These are phyloP conservation scores for Stachybotrys chlorohalonatus DNA, from an alignment of 2,329 filamentous ascomycete species.

Conservation along the genomic window DNA sequence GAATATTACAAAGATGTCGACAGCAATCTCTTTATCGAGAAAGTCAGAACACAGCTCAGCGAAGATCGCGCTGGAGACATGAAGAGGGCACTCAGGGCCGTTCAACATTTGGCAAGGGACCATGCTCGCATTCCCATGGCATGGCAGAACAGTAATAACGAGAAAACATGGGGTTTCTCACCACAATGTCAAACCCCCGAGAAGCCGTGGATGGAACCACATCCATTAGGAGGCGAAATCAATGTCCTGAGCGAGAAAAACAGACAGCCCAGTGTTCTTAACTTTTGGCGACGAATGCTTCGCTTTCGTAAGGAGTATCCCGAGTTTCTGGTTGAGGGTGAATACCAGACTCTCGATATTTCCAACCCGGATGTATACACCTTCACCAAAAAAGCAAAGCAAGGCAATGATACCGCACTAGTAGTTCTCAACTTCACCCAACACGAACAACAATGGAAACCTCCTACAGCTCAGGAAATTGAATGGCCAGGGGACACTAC, in stretches of 20 bases:
- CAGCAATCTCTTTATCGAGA: constrained; percentile 32
- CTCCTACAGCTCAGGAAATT: constrained; percentile 12
- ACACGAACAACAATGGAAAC: constrained; percentile 14
- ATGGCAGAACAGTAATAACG: constrained; percentile 36
- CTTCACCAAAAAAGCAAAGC: constrained; percentile 20
- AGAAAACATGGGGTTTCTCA: constrained; percentile 24
- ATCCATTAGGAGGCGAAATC: constrained; percentile 25
- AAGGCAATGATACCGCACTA: constrained; percentile 11
- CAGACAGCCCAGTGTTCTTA: constrained; percentile 23
- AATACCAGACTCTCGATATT: constrained; percentile 16
- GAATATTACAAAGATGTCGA: constrained; percentile 42
- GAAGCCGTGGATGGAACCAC: constrained; percentile 24
- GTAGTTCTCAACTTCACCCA: constrained; percentile 23
- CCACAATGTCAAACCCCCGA: constrained; percentile 11
- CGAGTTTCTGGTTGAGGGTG: constrained; percentile 23
- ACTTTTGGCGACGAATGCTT: constrained; percentile 22
- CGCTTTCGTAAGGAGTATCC: constrained; percentile 19
- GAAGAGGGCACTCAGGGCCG: constrained; percentile 22
- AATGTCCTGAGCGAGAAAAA: constrained; percentile 48
- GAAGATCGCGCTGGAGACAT: constrained; percentile 21
- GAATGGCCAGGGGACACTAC: constrained; percentile 3
- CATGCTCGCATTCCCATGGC: constrained; percentile 60
- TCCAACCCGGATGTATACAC: constrained; percentile 15
- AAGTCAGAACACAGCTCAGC: constrained; percentile 16
- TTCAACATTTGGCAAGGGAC: constrained; percentile 38